Conservation (phyloP, 169 alveolate species). For the Plasmodium adleri region DNA sequence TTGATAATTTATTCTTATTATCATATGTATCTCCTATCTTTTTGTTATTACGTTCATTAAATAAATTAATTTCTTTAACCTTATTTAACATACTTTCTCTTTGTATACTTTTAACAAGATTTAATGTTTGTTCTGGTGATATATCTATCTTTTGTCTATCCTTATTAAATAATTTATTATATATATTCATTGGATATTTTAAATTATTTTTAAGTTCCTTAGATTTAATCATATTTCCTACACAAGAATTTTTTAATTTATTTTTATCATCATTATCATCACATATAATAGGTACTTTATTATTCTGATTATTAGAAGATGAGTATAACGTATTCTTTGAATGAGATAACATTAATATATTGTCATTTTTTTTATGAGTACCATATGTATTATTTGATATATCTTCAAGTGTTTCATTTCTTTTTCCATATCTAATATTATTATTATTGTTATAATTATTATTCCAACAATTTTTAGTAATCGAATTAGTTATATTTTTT, state of each 20-base stretch:
- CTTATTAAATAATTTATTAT: no score
- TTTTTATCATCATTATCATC: neutral
- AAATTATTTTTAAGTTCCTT: neutral
- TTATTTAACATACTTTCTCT: no score
- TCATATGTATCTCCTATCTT: neutral
- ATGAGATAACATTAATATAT: no score
- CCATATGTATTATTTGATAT: no score
- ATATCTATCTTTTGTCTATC: no score
- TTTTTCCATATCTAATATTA: constrained; percentile 2
- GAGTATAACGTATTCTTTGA: neutral
- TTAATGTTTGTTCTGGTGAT: no score
- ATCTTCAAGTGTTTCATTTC: neutral
- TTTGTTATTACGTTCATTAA: neutral
- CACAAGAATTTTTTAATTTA: constrained; percentile 16
- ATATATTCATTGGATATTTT: no score
- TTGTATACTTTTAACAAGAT: no score
- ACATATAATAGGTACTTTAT: neutral
- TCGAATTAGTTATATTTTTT: no score
- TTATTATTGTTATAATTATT: neutral
- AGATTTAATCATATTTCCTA: constrained; percentile 19
- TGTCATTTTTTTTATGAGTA: no score
- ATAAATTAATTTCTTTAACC: no score
- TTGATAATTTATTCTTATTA: neutral
- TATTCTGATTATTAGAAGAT: neutral
- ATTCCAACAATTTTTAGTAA: no score